Evolutionary conservation across 345 rosid species (phyloP).

Genomic region (Linum usitatissimum): DNA sequence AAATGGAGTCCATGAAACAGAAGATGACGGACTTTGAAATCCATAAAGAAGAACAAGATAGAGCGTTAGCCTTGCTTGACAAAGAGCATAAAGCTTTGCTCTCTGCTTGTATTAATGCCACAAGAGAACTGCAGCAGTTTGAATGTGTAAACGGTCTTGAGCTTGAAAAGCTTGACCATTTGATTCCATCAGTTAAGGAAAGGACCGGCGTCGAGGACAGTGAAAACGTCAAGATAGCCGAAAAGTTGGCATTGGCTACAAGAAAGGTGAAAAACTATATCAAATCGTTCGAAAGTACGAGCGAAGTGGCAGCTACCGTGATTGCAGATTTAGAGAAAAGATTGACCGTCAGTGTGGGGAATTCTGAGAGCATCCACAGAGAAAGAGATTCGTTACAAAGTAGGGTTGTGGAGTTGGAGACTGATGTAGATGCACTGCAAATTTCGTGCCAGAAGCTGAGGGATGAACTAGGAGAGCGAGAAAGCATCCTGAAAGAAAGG

Average conservation of each 20-base stretch:
- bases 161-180: conserved; percentile 28
- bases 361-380: conserved; percentile 32
- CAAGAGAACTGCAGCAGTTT: conserved; percentile 43
- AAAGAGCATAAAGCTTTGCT: conserved; percentile 35
- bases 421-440: conserved; percentile 36
- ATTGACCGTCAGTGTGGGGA: conserved; percentile 28
- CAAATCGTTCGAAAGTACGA: conserved; percentile 44
- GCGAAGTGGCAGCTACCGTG: conserved; percentile 33
- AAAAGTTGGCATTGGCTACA: conserved; percentile 34
- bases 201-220: conserved; percentile 26
- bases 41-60: conserved; percentile 40
- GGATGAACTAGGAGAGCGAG: conserved; percentile 14
- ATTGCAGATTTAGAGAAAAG: conserved; percentile 53
- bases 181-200: conserved; percentile 23
- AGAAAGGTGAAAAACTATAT: conserved; percentile 27
- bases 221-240: conserved; percentile 29
- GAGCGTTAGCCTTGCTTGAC: conserved; percentile 32
- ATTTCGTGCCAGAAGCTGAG: conserved; percentile 38
- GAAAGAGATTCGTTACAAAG: conserved; percentile 41
- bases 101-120: conserved; percentile 53
- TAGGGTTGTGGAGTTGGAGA: conserved; percentile 47
- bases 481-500: not conserved
- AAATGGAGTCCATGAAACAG: conserved; percentile 44
- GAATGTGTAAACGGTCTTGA: conserved; percentile 41
- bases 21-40: conserved; percentile 34